Evolutionary conservation across 192 early-diverging fungal genomes (phyloP).

Genomic region (Linnemannia zychae): DNA sequence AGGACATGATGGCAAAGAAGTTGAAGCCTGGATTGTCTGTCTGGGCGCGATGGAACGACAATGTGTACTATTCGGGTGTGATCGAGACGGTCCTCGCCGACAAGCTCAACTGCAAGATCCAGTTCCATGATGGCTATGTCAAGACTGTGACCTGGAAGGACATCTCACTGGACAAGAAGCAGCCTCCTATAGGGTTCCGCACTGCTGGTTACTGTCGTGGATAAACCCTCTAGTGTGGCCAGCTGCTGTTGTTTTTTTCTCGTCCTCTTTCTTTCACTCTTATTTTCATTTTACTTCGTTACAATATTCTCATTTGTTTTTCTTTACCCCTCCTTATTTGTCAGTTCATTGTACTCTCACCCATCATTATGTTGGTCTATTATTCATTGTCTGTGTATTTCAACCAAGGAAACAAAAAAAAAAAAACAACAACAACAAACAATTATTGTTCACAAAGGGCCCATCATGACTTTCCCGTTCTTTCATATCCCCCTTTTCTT

Average conservation of each 20-base stretch:
- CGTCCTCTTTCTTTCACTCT: not conserved
- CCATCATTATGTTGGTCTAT: too few species aligned
- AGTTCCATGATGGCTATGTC: conserved; percentile 49
- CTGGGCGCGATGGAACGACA: conserved; percentile 64
- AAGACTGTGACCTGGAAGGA: conserved; percentile 56
- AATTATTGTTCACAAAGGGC: too few species aligned
- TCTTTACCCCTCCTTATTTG: not conserved
- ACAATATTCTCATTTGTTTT: not conserved
- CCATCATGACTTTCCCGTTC: too few species aligned
- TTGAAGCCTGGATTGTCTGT: conserved; percentile 36
- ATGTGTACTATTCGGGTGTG: conserved; percentile 54
- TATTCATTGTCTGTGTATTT: too few species aligned
- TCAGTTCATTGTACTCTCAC: too few species aligned
- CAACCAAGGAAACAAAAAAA: too few species aligned
- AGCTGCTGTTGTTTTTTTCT: not conserved
- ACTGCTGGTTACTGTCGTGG: conserved; percentile 20
- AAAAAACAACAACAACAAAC: too few species aligned
- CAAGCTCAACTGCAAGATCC: conserved; percentile 41
- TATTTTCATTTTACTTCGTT: not conserved
- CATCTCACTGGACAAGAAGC: conserved; percentile 54
- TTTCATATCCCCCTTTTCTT: too few species aligned
- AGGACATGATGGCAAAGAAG: conserved; percentile 55
- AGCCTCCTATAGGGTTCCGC: conserved; percentile 26
- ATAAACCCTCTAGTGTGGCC: not conserved
- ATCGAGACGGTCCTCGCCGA: conserved; percentile 28